phyloP scores from a whole-genome alignment of 2,329 filamentous ascomycete genomes.

The Chrysoporthe austroafricana region DNA sequence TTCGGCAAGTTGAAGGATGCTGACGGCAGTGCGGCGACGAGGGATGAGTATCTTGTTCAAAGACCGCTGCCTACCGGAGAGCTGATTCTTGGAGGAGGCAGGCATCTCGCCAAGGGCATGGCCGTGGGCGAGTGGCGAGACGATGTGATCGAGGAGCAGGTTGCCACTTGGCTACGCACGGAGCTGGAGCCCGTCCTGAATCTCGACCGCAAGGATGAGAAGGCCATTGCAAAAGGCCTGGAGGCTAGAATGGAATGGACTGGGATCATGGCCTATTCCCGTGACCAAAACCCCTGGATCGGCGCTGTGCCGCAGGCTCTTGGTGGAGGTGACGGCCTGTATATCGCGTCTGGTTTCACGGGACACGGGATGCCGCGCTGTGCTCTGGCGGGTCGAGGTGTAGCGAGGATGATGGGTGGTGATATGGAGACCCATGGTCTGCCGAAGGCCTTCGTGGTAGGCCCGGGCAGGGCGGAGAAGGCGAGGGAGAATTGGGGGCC shows the following conservation, averaged over 20 bases:
- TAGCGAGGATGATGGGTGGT: conserved; percentile 61
- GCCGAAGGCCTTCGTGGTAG: conserved; percentile 47
- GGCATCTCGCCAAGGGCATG: conserved; percentile 55
- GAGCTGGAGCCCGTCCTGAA: conserved; percentile 49
- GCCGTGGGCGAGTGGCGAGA: conserved; percentile 45
- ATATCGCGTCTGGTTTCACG: conserved; percentile 68
- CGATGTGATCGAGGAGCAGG: conserved; percentile 43
- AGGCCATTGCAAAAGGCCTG: conserved; percentile 41
- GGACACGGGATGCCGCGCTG: conserved; percentile 80
- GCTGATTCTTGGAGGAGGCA: conserved; percentile 73
- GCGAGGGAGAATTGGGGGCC: conserved; percentile 30
- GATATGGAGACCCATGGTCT: conserved; percentile 46
- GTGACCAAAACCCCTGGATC: conserved; percentile 72
- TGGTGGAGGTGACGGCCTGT: conserved; percentile 60
- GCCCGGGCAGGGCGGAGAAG: conserved; percentile 37
- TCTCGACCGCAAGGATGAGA: conserved; percentile 35
- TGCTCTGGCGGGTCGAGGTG: conserved; percentile 66
- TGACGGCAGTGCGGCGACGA: conserved; percentile 40
- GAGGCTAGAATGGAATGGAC: conserved; percentile 70
- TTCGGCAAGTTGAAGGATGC: conserved; percentile 43
- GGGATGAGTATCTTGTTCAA: conserved; percentile 76
- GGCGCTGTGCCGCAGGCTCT: conserved; percentile 62
- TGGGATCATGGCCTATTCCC: conserved; percentile 77
- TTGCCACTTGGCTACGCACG: conserved; percentile 59
- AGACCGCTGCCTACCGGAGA: conserved; percentile 61